Conservation (phyloP, 306 rosid genomes). For the Cicer judaicum region DNA sequence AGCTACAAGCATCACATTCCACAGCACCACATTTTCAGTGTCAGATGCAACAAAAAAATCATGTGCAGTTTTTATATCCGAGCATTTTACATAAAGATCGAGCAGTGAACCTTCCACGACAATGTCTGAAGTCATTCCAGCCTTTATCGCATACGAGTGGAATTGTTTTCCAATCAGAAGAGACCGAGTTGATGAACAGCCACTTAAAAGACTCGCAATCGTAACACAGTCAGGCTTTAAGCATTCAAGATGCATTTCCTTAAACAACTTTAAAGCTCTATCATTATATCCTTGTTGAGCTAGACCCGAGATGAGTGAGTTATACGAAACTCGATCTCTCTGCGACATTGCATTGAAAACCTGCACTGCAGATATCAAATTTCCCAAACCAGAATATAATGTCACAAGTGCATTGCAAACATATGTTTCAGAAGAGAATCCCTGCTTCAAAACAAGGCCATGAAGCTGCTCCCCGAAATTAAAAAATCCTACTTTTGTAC, state of each 20-base stretch:
- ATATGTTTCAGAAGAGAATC: slow-evolving; percentile 73
- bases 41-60: slow-evolving; percentile 73
- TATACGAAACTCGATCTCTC: slow-evolving; percentile 82
- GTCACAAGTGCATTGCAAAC: slow-evolving; percentile 90
- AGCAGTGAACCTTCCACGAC: slow-evolving; percentile 87
- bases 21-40: slow-evolving; percentile 76
- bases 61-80: slow-evolving; percentile 68
- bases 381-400: slow-evolving; percentile 68
- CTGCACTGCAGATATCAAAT: slow-evolving; percentile 62
- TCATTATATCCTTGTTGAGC: slow-evolving; percentile 73
- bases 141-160: slow-evolving; percentile 76
- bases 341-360: slow-evolving; percentile 63
- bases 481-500: slow-evolving; percentile 61
- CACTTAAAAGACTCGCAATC: slow-evolving; percentile 82
- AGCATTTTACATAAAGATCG: slow-evolving; percentile 89
- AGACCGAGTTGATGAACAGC: slow-evolving; percentile 69
- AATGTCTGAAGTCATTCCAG: slow-evolving; percentile 79
- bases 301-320: slow-evolving; percentile 84
- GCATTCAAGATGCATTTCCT: slow-evolving; percentile 66
- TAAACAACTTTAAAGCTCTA: slow-evolving; percentile 67
- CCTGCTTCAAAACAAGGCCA: slow-evolving; percentile 71
- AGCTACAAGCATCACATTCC: slow-evolving; percentile 91
- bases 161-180: slow-evolving; percentile 71
- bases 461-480: slow-evolving; percentile 76
- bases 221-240: slow-evolving; percentile 81